These are phyloP conservation scores for Buxus sempervirens DNA, from an alignment of 164 flowering plant genomes.

Conservation along the genomic window DNA sequence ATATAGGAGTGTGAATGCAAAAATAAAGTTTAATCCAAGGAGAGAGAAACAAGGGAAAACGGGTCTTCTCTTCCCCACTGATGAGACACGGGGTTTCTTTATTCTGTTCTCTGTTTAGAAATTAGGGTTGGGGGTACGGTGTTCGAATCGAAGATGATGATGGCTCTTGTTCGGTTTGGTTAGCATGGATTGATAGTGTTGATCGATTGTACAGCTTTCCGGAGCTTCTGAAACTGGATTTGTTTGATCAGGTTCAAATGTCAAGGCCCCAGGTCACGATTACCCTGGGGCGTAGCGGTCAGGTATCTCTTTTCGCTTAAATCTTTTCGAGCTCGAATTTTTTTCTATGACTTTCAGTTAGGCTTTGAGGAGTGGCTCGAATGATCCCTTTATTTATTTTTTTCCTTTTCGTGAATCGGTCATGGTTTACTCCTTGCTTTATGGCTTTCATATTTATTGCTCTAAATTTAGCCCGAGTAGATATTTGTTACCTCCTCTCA, in stretches of 20 bases:
- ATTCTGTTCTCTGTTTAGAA: background rate
- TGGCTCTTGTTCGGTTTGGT: background rate
- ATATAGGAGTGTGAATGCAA: no score
- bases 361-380: background rate
- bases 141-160: background rate
- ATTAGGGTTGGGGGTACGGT: background rate
- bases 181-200: background rate
- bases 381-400: background rate
- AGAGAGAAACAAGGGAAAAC: no score
- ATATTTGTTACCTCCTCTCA: background rate
- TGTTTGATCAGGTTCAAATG: slow-evolving; percentile 33
- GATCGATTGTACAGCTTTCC: background rate
- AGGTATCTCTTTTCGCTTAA: slow-evolving; percentile 32
- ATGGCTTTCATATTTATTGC: background rate
- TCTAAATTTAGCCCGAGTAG: background rate
- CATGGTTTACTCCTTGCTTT: background rate
- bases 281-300: slow-evolving; percentile 67
- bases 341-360: background rate
- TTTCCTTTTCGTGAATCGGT: background rate
- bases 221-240: slow-evolving; percentile 3
- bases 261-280: slow-evolving; percentile 62
- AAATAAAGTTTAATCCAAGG: no score
- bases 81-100: background rate
- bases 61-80: background rate
- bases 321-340: background rate